Evolutionary conservation across 2,329 filamentous ascomycete species (phyloP).

Genomic region (Torrubiella hemipterigena): DNA sequence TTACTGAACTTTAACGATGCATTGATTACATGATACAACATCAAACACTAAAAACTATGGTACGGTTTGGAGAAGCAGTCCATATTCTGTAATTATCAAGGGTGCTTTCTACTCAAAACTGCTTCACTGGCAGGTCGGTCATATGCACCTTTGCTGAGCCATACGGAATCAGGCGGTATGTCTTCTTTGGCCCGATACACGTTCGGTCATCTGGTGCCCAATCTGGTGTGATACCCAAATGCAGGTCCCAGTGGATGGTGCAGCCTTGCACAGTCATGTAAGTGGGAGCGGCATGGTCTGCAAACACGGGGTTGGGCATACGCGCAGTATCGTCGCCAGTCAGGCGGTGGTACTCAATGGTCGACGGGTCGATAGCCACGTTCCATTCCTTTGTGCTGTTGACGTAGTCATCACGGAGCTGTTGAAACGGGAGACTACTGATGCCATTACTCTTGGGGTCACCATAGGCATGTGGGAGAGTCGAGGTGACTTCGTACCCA

Average conservation of each 20-base stretch:
- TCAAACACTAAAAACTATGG: too few relatives aligned
- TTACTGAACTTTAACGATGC: too few relatives aligned
- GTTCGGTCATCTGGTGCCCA: constrained; percentile 8
- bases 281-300: constrained; percentile 18
- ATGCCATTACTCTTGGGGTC: constrained; percentile 9
- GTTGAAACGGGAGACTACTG: constrained; percentile 11
- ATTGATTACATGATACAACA: too few relatives aligned
- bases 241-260: constrained; percentile 21
- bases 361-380: constrained; percentile 16
- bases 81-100: too few relatives aligned
- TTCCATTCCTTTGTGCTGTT: constrained; percentile 16
- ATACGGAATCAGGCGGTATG: constrained; percentile 28
- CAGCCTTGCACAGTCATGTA: constrained; percentile 23
- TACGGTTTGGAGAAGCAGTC: too few relatives aligned
- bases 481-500: constrained; percentile 14
- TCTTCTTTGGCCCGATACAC: constrained; percentile 15
- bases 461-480: constrained; percentile 11
- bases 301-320: constrained; percentile 15
- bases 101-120: too few relatives aligned
- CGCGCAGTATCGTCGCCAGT: constrained; percentile 9
- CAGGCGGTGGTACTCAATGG: constrained; percentile 12
- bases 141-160: constrained; percentile 34
- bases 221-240: constrained; percentile 19
- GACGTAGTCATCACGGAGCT: constrained; percentile 19
- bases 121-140: constrained; percentile 14